Base-by-base conservation (phyloP, 768 basidiomycete genomes). In the Strobilomyces dryophilus region DNA sequence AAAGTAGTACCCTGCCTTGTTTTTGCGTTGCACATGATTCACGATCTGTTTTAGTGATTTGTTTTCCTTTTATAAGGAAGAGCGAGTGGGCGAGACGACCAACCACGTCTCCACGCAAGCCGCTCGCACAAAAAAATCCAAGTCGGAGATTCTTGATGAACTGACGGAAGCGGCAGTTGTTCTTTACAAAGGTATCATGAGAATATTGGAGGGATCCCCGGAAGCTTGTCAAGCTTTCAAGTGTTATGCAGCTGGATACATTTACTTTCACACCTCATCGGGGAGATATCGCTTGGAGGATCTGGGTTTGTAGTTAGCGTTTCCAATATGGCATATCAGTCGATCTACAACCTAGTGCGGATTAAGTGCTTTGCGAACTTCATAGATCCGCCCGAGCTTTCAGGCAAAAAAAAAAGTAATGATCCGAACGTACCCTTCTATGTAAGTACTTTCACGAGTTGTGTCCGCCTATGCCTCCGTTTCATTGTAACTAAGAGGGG, bases 101-200 rank as follows among this genome's bases (percentile, higher is more conserved):
- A 75, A 74, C 53, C 68, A 63, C 32, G 57, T 75, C 35, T 74
- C 74, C 2, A 55, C 64, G 17, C 48, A 68, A 0, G 73, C 74
- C 0, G 55, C 56, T 15, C 61, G 56, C 26, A 51, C 58, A 2
- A 52, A 57, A 1, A 43, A 52, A 9, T 55, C 67, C 2, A 73
- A 74, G 49, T 39, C 65, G 40, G 66, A 67, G 8, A 56, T 58
- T 3, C 60, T 71, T 2, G 12, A 37, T 1, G 53, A 54, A 4
- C 29, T 74, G 10, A 62, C 66, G 8, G 58, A 65, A 20, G 61
- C 61, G 6, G 62, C 68, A 9, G 63, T 63, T 1, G 51, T 54
- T 1, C 57, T 66, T 8, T 61, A 71, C 39, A 45, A 55, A 5
- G 59, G 57, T 27, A 59, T 67, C 7, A 27, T 66, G 7, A 55